Conservation (phyloP, 768 basidiomycete genomes). For the Boletus vermiculosoides region DNA sequence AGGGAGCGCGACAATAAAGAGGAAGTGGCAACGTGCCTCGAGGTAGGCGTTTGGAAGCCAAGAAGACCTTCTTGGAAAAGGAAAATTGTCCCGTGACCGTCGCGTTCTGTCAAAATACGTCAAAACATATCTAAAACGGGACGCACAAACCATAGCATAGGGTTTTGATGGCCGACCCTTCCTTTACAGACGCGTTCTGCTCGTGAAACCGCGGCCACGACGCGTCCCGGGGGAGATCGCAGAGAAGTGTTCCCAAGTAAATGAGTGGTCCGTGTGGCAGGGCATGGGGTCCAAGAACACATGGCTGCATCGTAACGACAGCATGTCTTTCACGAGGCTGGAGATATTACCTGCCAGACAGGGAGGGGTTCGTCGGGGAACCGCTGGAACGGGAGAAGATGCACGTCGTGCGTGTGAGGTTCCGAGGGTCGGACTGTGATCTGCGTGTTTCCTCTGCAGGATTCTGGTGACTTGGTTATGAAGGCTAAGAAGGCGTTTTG, state of each 20-base stretch:
- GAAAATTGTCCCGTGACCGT: conserved; percentile 38
- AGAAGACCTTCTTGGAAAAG: conserved; percentile 31
- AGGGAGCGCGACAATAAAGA: conserved; percentile 24
- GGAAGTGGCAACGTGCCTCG: conserved; percentile 30
- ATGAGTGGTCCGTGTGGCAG: conserved; percentile 3
- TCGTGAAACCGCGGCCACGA: conserved; percentile 1
- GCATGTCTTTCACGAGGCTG: conserved; percentile 24
- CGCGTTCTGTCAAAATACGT: conserved; percentile 30
- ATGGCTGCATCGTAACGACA: conserved; percentile 4
- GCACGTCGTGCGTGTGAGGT: neutral
- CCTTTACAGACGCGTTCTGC: neutral
- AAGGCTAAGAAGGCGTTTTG: neutral
- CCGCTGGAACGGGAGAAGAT: neutral
- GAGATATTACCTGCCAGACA: neutral
- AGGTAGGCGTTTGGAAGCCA: conserved; percentile 27
- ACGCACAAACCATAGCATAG: conserved; percentile 19
- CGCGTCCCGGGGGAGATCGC: neutral
- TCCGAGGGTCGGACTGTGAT: neutral
- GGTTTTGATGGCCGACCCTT: conserved; percentile 7
- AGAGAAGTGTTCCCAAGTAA: neutral
- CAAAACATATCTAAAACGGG: conserved; percentile 20
- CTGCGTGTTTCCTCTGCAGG: neutral
- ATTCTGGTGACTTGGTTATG: no score
- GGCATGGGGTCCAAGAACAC: conserved; percentile 18
- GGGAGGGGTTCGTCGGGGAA: neutral